These are phyloP conservation scores for Zasmidium cellare DNA, from an alignment of 2,329 filamentous ascomycete species.

Conservation along the genomic window DNA sequence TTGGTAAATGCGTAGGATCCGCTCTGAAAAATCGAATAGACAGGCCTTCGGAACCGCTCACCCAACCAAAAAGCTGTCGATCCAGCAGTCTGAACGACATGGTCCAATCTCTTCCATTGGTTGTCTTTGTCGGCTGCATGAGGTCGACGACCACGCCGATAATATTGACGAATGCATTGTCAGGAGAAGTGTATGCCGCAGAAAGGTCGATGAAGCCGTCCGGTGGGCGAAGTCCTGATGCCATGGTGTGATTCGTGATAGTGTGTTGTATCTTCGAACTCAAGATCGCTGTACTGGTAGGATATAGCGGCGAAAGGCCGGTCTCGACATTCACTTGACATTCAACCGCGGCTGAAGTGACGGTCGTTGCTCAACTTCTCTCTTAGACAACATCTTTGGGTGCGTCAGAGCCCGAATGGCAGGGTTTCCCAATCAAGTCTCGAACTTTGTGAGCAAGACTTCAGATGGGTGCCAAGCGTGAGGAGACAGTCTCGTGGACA, in stretches of 20 bases:
- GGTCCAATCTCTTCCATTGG: constrained; percentile 35
- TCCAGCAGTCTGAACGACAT: constrained; percentile 43
- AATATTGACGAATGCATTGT: constrained; percentile 52
- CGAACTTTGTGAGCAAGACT: no score
- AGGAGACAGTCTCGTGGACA: no score
- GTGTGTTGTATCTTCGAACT: no score
- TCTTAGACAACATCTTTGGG: no score
- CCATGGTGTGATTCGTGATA: neutral
- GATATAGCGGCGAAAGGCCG: no score
- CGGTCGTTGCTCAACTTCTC: no score
- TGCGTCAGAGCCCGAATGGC: no score
- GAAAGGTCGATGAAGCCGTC: constrained; percentile 29
- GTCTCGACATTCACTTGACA: no score
- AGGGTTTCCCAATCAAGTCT: no score
- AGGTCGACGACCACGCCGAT: constrained; percentile 72
- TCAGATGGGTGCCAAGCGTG: no score
- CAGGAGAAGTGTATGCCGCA: constrained; percentile 15
- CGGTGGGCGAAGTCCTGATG: constrained; percentile 18
- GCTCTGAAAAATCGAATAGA: constrained; percentile 62
- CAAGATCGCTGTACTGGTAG: no score
- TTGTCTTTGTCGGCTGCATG: constrained; percentile 54
- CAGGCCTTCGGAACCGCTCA: constrained; percentile 23
- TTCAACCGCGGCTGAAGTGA: no score
- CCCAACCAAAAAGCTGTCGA: constrained; percentile 17
- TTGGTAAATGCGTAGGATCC: constrained; percentile 36